Evolutionary conservation across 305 asterid genomes (phyloP), one percentile per base, ranked within the genome.

Genomic region (Fraxinus xanthoxyloides): DNA sequence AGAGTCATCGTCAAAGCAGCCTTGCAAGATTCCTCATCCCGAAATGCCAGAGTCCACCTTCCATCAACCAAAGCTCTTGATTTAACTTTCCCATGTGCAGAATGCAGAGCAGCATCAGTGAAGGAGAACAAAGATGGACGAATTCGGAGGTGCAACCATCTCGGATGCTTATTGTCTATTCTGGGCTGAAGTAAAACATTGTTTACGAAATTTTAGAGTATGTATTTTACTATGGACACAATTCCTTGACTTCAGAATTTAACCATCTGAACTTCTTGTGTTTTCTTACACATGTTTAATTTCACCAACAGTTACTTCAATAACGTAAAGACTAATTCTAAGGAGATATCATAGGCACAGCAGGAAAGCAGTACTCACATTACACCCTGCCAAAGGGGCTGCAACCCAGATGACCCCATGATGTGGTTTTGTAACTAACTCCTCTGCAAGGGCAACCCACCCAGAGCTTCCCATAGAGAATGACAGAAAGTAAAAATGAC

Each of bases 81-180:
- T 89, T 91, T 94, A 65, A 87, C 91, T 89, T 89, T 92, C 38
- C 90, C 92, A 32, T 79, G 88, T 76, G 87, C 75, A 13, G 87
- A 80, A 46, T 85, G 65, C 72, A 88, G 90, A 5, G 87, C 83
- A 34, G 89, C 72, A 74, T 90, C 98, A 12, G 85, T 76, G 65
- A 84, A 85, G 38, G 99, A 97, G 65, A 93, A 89, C 26, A 97
- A 83, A 12, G 96, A 87, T 26, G 98, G 97, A 28, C 97, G 99
- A 76, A 96, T 92, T 85, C 97, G 94, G 35, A 96, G 98, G 89
- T 96, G 99, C 87, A 96, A 86, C 99, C 99, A 96, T 87, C 90
- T 91, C 77, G 89, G 46, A 81, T 94, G 98, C 79, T 88, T 94
- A 72, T 93, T 98, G 34, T 94, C 98, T 82, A 89, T 76, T 88